Evolutionary conservation across 2,329 filamentous ascomycete genomes (phyloP), one percentile per base, ranked within the genome.

Genomic region (Pestalotiopsis sp.): DNA sequence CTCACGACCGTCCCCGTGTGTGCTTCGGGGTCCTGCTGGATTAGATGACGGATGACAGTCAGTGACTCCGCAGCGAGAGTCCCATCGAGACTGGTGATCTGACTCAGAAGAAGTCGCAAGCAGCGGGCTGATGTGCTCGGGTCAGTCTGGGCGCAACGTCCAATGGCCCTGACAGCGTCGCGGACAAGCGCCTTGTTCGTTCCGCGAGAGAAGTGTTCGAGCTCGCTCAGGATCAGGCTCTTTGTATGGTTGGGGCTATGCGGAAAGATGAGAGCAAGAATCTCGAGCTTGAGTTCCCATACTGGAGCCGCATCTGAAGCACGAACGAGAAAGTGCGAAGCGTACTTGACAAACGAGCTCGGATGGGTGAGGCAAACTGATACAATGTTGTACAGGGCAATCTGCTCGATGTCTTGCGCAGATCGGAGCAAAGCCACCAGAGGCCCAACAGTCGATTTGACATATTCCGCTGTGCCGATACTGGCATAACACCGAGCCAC

Each of bases 31-130:
- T 97, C 91, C 75, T 97, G 93, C 77, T 99, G 96, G 66, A 99
- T 98, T 65, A 99, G 85, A 79, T 98, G 95, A 2, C 96, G 90
- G 70, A 99, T 96, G 2, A 98, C 96, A 3, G 97, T 98, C 69
- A 99, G 84, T 1, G 94, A 95, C 78, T 98, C 96, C 0, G 95
- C 95, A 0, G 97, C 95, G 25, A 98, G 85, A 27, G 91, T 94
- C 2, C 94, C 92, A 75, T 98, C 95, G 12, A 95, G 84, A 75
- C 93, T 96, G 13, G 93, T 93, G 65, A 98, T 94, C 76, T 98
- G 95, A 60, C 91, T 89, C 14, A 99, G 85, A 0, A 99, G 86
- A 7, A 99, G 86, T 31, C 90, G 90, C 70, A 99, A 84, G 78
- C 96, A 99, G 69, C 95, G 87, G 0, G 90, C 87, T 0, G 94